Evolutionary conservation across 768 basidiomycete genomes (phyloP), one percentile per base, ranked within the genome.

Genomic region (Lactarius sp.): DNA sequence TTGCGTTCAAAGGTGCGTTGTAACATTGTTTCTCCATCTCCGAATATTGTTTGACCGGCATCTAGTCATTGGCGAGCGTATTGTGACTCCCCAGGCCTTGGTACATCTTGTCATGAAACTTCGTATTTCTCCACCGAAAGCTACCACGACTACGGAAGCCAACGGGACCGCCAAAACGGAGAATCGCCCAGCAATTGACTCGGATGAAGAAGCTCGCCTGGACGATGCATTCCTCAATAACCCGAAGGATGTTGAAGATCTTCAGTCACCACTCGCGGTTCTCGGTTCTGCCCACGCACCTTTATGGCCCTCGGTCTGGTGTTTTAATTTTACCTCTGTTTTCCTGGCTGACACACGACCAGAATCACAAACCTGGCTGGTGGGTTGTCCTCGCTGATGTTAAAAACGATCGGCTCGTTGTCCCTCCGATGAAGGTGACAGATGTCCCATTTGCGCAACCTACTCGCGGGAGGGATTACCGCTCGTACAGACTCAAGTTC

Each of bases 351-450:
- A 64, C 46, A 37, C 2, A 52, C 22, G 5, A 31, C 46, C 69
- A 95, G 92, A 80, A 86, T 60, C 92, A 94, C 63, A 95, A 91
- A 75, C 90, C 95, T 0, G 81, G 84, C 27, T 98, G 93, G 92
- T 95, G 94, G 90, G 78, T 96, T 57, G 81, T 96, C 12, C 83
- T 97, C 22, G 90, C 88, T 0, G 94, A 97, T 71, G 86, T 90
- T 64, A 94, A 94, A 74, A 81, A 84, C 12, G 87, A 90, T 73
- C 83, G 86, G 37, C 81, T 94, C 50, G 89, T 96, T 47, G 92
- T 97, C 0, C 92, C 93, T 16, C 95, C 95, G 0, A 75, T 87
- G 71, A 87, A 85, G 71, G 83, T 97, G 67, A 79, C 81, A 27
- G 92, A 94, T 66, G 82, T 97, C 14, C 94, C 94, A 0, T 80